Evolutionary conservation across 2,329 filamentous ascomycete genomes (phyloP).

Genomic region (Diplodia intermedia): DNA sequence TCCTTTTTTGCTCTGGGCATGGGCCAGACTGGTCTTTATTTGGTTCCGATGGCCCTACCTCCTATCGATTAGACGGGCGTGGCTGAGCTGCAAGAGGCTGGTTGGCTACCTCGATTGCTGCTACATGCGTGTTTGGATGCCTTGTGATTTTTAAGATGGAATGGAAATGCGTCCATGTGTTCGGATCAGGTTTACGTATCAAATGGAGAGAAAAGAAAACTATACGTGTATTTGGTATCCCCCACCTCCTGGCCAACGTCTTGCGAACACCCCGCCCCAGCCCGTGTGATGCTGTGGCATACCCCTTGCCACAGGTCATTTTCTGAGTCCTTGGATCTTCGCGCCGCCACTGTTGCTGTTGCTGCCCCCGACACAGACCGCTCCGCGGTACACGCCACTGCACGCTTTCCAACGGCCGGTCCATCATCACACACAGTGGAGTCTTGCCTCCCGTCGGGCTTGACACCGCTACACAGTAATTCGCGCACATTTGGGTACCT

Average conservation of each 20-base stretch:
- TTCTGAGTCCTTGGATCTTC: not conserved
- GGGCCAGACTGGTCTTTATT: slow-evolving; percentile 13
- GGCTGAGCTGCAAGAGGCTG: slow-evolving; percentile 22
- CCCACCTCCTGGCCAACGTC: slow-evolving; percentile 1
- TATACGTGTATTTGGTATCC: slow-evolving; percentile 28
- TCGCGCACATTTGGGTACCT: not conserved
- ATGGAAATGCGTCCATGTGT: slow-evolving; percentile 29
- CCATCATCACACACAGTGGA: not conserved
- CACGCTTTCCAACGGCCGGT: not conserved
- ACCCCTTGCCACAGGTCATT: not conserved
- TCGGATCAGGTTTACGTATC: slow-evolving; percentile 29
- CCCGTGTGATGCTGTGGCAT: not conserved
- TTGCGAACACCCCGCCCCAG: not conserved
- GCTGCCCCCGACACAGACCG: not conserved
- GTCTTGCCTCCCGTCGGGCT: not conserved
- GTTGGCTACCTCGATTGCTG: slow-evolving; percentile 5
- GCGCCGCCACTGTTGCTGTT: not conserved
- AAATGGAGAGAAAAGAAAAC: slow-evolving; percentile 27
- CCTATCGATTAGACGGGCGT: slow-evolving; percentile 21
- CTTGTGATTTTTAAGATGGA: slow-evolving; percentile 16
- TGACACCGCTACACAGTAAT: slow-evolving; percentile 17
- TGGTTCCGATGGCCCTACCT: slow-evolving; percentile 9
- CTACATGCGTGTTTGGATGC: slow-evolving; percentile 26
- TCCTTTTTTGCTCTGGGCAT: slow-evolving; percentile 7
- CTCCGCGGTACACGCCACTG: slow-evolving; percentile 8